Percentiles rank a stretch among this genome's conserved stretches.
These are phyloP conservation scores for Apostasia ramifera DNA, from an alignment of 106 monocot species.

Conservation along the genomic window DNA sequence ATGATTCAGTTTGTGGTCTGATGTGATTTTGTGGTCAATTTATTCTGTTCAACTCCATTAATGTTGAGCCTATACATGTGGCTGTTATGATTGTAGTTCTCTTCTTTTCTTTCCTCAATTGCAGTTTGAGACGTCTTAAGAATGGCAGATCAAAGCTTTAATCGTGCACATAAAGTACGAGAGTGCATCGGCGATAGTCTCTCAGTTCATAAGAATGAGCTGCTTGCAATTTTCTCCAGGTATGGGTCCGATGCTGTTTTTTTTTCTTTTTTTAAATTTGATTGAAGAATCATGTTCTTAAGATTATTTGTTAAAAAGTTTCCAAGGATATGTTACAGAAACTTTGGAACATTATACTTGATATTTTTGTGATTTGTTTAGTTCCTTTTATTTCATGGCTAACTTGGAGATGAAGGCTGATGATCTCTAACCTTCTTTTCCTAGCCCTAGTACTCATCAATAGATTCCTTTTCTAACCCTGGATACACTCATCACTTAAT, in stretches of 20 bases:
- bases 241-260: not conserved
- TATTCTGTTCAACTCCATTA: no score
- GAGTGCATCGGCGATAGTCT: constrained; percentile 60
- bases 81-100: not conserved
- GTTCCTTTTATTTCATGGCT: no score
- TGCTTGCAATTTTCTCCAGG: constrained; percentile 68
- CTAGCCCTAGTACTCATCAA: no score
- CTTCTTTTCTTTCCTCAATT: not conserved
- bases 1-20: no score
- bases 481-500: no score
- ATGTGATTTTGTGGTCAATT: no score
- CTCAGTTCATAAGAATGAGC: constrained; percentile 50
- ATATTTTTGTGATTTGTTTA: not conserved
- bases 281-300: not conserved
- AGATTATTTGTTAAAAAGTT: not conserved
- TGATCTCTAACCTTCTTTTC: no score
- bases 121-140: not conserved
- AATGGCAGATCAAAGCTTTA: constrained; percentile 36
- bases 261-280: not conserved
- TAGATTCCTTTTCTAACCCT: no score
- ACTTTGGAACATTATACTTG: not conserved
- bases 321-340: not conserved
- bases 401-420: no score
- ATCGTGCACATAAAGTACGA: constrained; percentile 45
- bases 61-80: not conserved